Base-by-base conservation (phyloP, 2,329 filamentous ascomycete species). In the Trichophaea hybrida region DNA sequence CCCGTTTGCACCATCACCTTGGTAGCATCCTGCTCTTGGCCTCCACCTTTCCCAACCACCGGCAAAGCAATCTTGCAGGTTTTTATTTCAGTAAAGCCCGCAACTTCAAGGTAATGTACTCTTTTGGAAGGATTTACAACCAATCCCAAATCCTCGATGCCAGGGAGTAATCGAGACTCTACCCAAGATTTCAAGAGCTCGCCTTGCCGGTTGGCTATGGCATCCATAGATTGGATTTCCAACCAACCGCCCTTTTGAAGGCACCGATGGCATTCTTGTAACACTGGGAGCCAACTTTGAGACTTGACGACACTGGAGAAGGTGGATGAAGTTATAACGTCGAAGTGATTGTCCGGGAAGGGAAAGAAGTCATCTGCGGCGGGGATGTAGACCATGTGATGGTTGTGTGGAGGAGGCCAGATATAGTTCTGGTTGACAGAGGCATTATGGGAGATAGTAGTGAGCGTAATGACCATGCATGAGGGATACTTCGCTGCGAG, bases 401-500 rank as follows among this genome's bases (percentile, higher is more conserved):
- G 62, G 54, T 64, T 64, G 2, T 55, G 55, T 5, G 62, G 62
- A 57, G 61, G 59, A 6, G 49, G 33, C 58, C 60, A 62, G 32
- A 8, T 37, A 37, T 37, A 24, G 50, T n/a, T 37, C 7, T 57
- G 51, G 38, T 60, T 56, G 32, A 58, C 55, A 17, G 60, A 60
- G 17, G 59, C 57, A 24, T 51, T 51, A n/a, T 12, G 12, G 7
- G n/a, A 7, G 24, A n/a, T n/a, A n/a, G 24, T 37, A 4, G 32
- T n/a, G 10, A 64, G 60, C n/a, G 62, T 60, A 58, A 60, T 60
- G 12, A 64, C 62, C 4, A 57, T 62, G 35, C 59, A 57, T 37
- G 58, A 60, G n/a, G 62, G 62, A 50, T 64, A 64, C 50, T 64
- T 64, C 24, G 62, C 62, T n/a, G 62, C 62, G 2, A 64, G 56